These are phyloP conservation scores for Proliferodiscus dingleyae DNA, from an alignment of 2,329 filamentous ascomycete genomes.

Conservation along the genomic window DNA sequence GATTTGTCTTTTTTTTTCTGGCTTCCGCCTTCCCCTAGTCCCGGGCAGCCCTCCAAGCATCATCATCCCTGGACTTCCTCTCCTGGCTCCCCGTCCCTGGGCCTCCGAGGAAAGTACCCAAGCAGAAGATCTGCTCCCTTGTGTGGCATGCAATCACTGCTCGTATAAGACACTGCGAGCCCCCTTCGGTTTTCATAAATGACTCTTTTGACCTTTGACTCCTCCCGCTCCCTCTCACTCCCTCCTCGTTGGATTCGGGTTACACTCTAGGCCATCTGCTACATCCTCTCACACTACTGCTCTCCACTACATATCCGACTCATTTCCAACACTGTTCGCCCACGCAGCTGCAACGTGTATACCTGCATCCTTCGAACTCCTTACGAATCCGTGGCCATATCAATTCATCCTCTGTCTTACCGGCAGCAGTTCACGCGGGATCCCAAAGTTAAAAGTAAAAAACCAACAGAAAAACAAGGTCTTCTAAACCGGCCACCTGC, in stretches of 20 bases:
- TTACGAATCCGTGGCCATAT: conserved; percentile 1
- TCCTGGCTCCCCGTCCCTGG: conserved; percentile 11
- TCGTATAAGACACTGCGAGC: conserved; percentile 29
- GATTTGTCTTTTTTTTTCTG: conserved; percentile 27
- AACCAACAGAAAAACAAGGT: too few species aligned
- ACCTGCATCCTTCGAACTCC: background rate
- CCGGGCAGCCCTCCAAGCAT: conserved; percentile 20
- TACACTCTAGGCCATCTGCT: background rate
- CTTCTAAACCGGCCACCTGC: conserved; percentile 26
- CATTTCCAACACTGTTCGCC: conserved; percentile 2
- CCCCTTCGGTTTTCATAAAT: conserved; percentile 23
- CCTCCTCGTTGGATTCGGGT: background rate
- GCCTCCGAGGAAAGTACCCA: conserved; percentile 15
- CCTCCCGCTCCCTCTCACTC: conserved; percentile 9
- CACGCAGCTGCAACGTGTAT: background rate
- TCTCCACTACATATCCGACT: background rate
- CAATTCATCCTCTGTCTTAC: conserved; percentile 12
- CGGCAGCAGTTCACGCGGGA: conserved; percentile 21
- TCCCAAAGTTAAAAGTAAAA: too few species aligned
- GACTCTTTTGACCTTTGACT: conserved; percentile 15
- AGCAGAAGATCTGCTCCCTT: conserved; percentile 24
- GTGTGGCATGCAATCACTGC: conserved; percentile 25
- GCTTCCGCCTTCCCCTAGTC: conserved; percentile 28
- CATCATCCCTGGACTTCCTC: conserved; percentile 15
- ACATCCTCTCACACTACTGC: conserved; percentile 1